These are phyloP conservation scores for Cercospora sp. DNA, from an alignment of 2,329 filamentous ascomycete genomes.

Conservation along the genomic window DNA sequence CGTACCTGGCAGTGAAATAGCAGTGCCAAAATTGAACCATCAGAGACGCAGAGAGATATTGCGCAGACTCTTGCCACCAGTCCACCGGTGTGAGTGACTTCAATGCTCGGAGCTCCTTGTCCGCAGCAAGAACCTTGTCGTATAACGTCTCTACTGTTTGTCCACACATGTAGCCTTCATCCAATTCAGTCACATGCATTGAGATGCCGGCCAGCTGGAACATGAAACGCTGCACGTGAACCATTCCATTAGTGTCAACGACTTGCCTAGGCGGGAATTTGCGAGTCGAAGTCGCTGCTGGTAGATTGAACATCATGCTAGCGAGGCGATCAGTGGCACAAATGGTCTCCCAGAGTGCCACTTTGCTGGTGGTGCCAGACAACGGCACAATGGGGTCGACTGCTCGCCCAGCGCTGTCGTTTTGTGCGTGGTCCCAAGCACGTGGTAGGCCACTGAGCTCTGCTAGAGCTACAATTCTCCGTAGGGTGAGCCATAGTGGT, in stretches of 20 bases:
- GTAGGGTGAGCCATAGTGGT: slow-evolving; percentile 42
- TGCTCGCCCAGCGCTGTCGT: not conserved
- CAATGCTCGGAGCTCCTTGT: slow-evolving; percentile 32
- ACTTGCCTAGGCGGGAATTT: slow-evolving; percentile 22
- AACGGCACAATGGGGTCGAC: not conserved
- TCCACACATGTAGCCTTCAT: slow-evolving; percentile 27
- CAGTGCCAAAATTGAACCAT: slow-evolving; percentile 34
- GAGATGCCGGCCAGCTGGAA: slow-evolving; percentile 32
- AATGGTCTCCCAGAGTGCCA: slow-evolving; percentile 17
- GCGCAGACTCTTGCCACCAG: slow-evolving; percentile 19
- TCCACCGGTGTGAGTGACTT: slow-evolving; percentile 28
- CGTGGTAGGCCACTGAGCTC: slow-evolving; percentile 43
- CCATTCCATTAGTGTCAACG: slow-evolving; percentile 26
- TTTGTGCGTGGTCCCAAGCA: slow-evolving; percentile 18
- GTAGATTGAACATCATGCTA: slow-evolving; percentile 37
- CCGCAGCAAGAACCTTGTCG: slow-evolving; percentile 18
- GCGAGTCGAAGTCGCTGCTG: slow-evolving; percentile 36
- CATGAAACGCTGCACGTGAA: slow-evolving; percentile 31
- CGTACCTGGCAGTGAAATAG: slow-evolving; percentile 28
- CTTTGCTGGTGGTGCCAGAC: slow-evolving; percentile 6
- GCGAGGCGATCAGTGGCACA: slow-evolving; percentile 21
- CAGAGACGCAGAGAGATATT: slow-evolving; percentile 17
- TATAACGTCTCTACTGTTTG: slow-evolving; percentile 27
- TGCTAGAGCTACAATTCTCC: slow-evolving; percentile 42
- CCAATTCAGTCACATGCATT: slow-evolving; percentile 32